Percentiles rank a stretch among this genome's conserved stretches.
These are phyloP conservation scores for Auriscalpium orientale DNA, from an alignment of 768 basidiomycete species.

Conservation along the genomic window DNA sequence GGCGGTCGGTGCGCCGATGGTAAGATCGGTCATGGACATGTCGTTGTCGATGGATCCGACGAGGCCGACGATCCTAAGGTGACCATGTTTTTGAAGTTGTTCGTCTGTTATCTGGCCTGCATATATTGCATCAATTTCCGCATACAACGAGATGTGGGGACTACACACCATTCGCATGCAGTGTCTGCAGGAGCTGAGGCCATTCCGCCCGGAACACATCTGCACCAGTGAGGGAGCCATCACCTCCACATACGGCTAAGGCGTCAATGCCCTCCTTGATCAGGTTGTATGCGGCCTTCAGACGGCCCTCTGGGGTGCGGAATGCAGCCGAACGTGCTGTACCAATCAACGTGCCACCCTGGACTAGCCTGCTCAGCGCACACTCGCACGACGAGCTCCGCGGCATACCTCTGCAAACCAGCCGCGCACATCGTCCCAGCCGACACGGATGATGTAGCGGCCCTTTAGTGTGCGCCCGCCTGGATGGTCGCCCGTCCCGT, in stretches of 20 bases:
- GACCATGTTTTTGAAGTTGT: conserved; percentile 62
- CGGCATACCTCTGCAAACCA: conserved; percentile 80
- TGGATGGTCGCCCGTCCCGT: conserved; percentile 72
- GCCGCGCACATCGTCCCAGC: conserved; percentile 96
- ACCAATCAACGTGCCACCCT: conserved; percentile 96
- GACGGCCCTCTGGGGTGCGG: conserved; percentile 80
- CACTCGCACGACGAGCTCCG: background rate
- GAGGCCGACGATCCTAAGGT: conserved; percentile 95
- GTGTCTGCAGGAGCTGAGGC: conserved; percentile 71
- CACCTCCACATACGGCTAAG: conserved; percentile 94
- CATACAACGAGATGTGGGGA: background rate
- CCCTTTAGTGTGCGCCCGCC: conserved; percentile 75
- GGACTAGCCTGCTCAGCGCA: background rate
- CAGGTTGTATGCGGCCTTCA: conserved; percentile 84
- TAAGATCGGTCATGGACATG: conserved; percentile 96
- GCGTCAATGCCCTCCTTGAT: conserved; percentile 97
- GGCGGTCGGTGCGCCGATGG: conserved; percentile 94
- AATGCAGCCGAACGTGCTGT: conserved; percentile 83
- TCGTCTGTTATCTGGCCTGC: conserved; percentile 68
- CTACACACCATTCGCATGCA: conserved; percentile 52
- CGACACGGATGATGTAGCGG: conserved; percentile 88
- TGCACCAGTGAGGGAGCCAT: conserved; percentile 94
- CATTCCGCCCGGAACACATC: conserved; percentile 92
- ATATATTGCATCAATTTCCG: background rate
- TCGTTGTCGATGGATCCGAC: conserved; percentile 99